phyloP scores from a whole-genome alignment of 176 grass and related monocot species.

The Poa pratensis region DNA sequence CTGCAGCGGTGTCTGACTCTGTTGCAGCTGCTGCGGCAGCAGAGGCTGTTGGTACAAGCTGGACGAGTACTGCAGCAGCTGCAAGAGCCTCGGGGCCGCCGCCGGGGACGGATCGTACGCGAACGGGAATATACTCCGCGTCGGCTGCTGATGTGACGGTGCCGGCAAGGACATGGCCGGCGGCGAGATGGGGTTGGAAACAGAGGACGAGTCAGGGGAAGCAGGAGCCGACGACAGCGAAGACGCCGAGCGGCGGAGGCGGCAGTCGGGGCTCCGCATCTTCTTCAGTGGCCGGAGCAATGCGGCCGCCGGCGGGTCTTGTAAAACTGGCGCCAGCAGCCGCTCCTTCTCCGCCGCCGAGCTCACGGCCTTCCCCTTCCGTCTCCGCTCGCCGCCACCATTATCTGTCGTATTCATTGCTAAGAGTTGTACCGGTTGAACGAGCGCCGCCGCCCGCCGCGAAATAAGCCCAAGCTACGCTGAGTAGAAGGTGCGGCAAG shows the following conservation, averaged over 20 bases:
- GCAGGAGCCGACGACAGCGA: slow-evolving; percentile 39
- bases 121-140: slow-evolving; percentile 74
- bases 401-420: slow-evolving; percentile 34
- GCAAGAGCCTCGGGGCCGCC: slow-evolving; percentile 11
- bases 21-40: neutral
- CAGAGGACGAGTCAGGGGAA: slow-evolving; percentile 57
- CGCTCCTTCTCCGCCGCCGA: neutral
- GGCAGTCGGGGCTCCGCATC: slow-evolving; percentile 60
- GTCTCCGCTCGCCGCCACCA: slow-evolving; percentile 28
- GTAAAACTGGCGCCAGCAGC: slow-evolving; percentile 61
- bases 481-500: slow-evolving; percentile 5
- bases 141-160: slow-evolving; percentile 13
- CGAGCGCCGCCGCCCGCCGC: slow-evolving; percentile 45
- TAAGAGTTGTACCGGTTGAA: too few species aligned
- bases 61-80: slow-evolving; percentile 48
- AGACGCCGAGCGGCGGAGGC: slow-evolving; percentile 43
- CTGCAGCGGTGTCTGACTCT: neutral
- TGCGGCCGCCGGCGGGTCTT: slow-evolving; percentile 51
- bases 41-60: slow-evolving; percentile 41
- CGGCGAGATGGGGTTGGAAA: slow-evolving; percentile 59
- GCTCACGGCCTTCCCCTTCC: slow-evolving; percentile 51
- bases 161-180: slow-evolving; percentile 11
- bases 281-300: slow-evolving; percentile 65
- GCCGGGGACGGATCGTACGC: slow-evolving; percentile 48
- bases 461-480: slow-evolving; percentile 15